Evolutionary conservation across 164 flowering plant species (phyloP).

Genomic region (Amborella trichopoda): DNA sequence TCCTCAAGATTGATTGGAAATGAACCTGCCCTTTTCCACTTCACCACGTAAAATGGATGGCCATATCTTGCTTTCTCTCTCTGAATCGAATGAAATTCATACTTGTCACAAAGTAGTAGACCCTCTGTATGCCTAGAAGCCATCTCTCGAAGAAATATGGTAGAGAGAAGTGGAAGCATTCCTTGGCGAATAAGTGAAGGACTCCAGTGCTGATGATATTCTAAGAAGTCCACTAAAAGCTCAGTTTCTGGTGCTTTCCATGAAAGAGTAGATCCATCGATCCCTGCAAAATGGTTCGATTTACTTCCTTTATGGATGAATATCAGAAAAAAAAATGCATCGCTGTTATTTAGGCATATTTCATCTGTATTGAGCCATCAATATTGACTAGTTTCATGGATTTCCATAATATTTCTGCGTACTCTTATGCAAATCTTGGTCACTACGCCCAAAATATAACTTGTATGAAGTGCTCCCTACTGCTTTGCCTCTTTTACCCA

Average conservation of each 20-base stretch:
- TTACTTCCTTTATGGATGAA: too few species aligned
- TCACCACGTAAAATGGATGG: conserved; percentile 52
- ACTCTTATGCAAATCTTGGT: too few species aligned
- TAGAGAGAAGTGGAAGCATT: conserved; percentile 76
- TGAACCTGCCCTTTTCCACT: conserved; percentile 54
- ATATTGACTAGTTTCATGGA: too few species aligned
- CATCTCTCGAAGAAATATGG: conserved; percentile 66
- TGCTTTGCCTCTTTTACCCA: too few species aligned
- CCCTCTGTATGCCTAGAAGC: conserved; percentile 25
- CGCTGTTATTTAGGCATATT: too few species aligned
- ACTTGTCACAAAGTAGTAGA: conserved; percentile 46
- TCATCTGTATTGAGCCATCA: too few species aligned
- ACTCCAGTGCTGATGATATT: conserved; percentile 60
- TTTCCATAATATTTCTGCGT: too few species aligned
- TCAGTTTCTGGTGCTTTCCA: conserved; percentile 62
- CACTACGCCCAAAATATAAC: too few species aligned
- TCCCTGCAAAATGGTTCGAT: conserved; percentile 29
- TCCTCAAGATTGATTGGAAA: conserved; percentile 1
- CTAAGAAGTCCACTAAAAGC: conserved; percentile 57
- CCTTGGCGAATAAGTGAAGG: conserved; percentile 69
- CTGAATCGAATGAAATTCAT: conserved; percentile 63
- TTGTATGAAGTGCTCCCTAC: too few species aligned
- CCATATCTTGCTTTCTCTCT: conserved; percentile 63
- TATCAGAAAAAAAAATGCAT: too few species aligned
- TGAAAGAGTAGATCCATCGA: conserved; percentile 26